Percentiles rank a stretch among this genome's conserved stretches.
Evolutionary conservation across 225 moss, liverwort and hornwort species (phyloP).

Genomic region (Bryum argenteum): DNA sequence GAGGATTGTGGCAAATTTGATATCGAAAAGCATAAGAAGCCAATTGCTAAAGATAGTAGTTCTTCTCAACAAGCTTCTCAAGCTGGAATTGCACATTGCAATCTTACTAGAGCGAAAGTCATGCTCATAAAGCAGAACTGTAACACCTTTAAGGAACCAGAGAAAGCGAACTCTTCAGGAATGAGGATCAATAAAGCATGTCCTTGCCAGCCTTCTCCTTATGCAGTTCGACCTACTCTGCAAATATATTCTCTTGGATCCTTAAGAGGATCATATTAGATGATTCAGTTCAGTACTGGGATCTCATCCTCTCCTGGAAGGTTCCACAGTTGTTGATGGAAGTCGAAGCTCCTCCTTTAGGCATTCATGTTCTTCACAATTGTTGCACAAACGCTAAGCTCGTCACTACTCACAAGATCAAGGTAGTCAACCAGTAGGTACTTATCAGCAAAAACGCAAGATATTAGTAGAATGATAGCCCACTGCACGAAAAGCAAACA

Average conservation of each 20-base stretch:
- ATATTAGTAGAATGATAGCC: too few species aligned
- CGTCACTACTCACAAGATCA: too few species aligned
- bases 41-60: constrained; percentile 90
- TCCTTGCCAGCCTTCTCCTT: constrained; percentile 90
- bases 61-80: constrained; percentile 92
- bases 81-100: constrained; percentile 95
- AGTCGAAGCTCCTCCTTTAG: too few species aligned
- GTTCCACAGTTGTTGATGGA: too few species aligned
- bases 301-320: too few species aligned
- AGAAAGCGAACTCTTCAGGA: constrained; percentile 90
- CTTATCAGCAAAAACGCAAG: too few species aligned
- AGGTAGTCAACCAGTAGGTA: too few species aligned
- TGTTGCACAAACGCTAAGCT: too few species aligned
- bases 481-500: too few species aligned
- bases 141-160: constrained; percentile 89
- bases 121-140: constrained; percentile 88
- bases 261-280: constrained; percentile 92
- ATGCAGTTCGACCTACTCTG: constrained; percentile 93
- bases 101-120: constrained; percentile 90
- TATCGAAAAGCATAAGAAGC: constrained; percentile 91
- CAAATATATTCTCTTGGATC: constrained; percentile 98
- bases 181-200: constrained; percentile 87
- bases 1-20: too few species aligned
- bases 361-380: too few species aligned
- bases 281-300: constrained; percentile 98